These are phyloP conservation scores for Candida arabinofermentans DNA, from an alignment of 805 yeast genomes.

Conservation along the genomic window DNA sequence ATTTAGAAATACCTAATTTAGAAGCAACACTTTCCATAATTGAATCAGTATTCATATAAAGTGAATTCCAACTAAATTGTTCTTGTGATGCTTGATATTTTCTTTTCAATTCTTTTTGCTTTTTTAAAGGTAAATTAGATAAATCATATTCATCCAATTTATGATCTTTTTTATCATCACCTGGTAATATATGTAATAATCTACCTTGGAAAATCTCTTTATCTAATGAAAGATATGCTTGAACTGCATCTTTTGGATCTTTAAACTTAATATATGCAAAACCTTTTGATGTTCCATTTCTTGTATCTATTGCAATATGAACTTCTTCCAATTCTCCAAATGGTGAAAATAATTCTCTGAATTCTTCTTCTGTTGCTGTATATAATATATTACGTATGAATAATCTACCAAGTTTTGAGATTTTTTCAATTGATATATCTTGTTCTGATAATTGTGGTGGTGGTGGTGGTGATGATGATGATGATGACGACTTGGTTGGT, in stretches of 20 bases:
- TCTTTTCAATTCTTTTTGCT: constrained; percentile 79
- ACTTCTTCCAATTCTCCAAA: constrained; percentile 83
- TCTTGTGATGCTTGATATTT: constrained; percentile 80
- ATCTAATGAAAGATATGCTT: constrained; percentile 72
- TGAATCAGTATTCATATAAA: constrained; percentile 87
- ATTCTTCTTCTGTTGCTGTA: constrained; percentile 75
- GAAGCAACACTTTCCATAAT: constrained; percentile 86
- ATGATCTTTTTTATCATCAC: constrained; percentile 75
- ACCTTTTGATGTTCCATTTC: constrained; percentile 89
- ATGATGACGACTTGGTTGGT: too few species aligned
- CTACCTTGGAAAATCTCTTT: constrained; percentile 93
- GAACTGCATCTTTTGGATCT: constrained; percentile 67
- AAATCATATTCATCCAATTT: constrained; percentile 86
- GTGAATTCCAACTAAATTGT: constrained; percentile 93
- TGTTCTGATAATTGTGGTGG: constrained; percentile 38
- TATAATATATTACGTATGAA: constrained; percentile 85
- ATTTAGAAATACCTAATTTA: constrained; percentile 76
- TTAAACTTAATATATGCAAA: constrained; percentile 79
- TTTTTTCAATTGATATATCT: constrained; percentile 46
- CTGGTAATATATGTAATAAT: constrained; percentile 83
- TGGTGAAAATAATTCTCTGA: constrained; percentile 53
- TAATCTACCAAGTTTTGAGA: constrained; percentile 70
- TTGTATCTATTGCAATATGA: constrained; percentile 86
- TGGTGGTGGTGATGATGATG: too few species aligned
- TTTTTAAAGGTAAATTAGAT: constrained; percentile 86